phyloP scores from a whole-genome alignment of 306 rosid species.

The Ormosia semicastrata region DNA sequence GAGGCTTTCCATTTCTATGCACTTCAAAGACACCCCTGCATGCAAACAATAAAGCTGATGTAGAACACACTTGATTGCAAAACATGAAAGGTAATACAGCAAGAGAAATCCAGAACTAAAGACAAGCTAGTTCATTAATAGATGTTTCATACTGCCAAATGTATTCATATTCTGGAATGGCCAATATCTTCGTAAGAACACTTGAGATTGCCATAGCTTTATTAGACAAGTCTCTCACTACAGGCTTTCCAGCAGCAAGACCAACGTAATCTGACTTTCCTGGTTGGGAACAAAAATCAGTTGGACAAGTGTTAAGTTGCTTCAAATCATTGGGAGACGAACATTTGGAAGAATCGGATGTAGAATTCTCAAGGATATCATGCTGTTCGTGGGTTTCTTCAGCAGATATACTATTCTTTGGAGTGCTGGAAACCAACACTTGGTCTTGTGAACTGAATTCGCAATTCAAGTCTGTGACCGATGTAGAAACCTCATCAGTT shows the following conservation, averaged over 20 bases:
- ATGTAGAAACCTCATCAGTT: conserved; percentile 51
- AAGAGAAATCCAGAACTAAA: conserved; percentile 17
- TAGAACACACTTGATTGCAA: conserved; percentile 12
- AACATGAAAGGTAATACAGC: background rate
- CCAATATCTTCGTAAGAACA: conserved; percentile 42
- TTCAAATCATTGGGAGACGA: conserved; percentile 34
- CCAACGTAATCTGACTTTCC: conserved; percentile 40
- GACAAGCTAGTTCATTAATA: conserved; percentile 27
- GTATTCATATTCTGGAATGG: conserved; percentile 82
- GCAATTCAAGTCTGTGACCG: conserved; percentile 49
- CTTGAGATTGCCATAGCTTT: conserved; percentile 38
- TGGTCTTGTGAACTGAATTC: conserved; percentile 52
- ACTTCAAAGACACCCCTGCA: conserved; percentile 91
- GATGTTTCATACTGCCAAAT: conserved; percentile 80
- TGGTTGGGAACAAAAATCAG: conserved; percentile 40
- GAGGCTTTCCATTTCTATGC: conserved; percentile 59
- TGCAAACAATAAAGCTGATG: conserved; percentile 30
- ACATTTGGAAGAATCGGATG: conserved; percentile 40
- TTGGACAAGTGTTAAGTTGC: conserved; percentile 29
- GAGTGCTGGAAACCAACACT: conserved; percentile 41
- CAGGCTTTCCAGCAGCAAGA: conserved; percentile 43
- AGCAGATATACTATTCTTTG: conserved; percentile 40
- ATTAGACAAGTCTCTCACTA: conserved; percentile 42
- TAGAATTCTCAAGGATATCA: conserved; percentile 43
- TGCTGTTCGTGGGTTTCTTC: conserved; percentile 51